A percentile compares a stretch with the other conserved stretches of the same genome.
These are phyloP conservation scores for Pseudogymnoascus sp. DNA, from an alignment of 2,329 filamentous ascomycete genomes.

Conservation along the genomic window DNA sequence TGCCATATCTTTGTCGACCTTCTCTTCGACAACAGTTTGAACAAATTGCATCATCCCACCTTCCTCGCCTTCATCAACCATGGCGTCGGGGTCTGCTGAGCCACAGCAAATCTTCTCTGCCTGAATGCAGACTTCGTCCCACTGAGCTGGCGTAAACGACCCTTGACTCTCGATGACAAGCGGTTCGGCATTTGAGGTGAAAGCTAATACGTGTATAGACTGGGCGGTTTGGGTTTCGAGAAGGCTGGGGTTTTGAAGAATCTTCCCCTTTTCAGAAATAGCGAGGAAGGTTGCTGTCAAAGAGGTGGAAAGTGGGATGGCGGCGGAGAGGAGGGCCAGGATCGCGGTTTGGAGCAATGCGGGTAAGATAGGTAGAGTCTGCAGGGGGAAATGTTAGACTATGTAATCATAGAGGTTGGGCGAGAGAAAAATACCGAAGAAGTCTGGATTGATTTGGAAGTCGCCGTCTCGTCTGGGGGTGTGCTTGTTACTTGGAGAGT, in stretches of 20 bases:
- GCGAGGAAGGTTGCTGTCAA: conserved; percentile 61
- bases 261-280: conserved; percentile 40
- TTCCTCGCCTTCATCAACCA: conserved; percentile 36
- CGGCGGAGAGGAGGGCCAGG: conserved; percentile 72
- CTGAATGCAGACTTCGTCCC: conserved; percentile 62
- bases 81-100: conserved; percentile 24
- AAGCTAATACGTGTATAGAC: conserved; percentile 78
- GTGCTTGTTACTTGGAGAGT: conserved; percentile 68
- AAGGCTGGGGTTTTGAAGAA: conserved; percentile 56
- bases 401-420: background rate
- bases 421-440: conserved; percentile 45
- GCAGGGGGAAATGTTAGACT: conserved; percentile 10
- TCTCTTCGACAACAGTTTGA: conserved; percentile 54
- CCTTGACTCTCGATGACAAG: conserved; percentile 79
- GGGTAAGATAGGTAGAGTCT: conserved; percentile 77
- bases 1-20: conserved; percentile 47
- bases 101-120: conserved; percentile 62
- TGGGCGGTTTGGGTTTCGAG: conserved; percentile 55
- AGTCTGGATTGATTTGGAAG: conserved; percentile 54
- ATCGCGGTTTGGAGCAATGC: conserved; percentile 74
- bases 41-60: conserved; percentile 53
- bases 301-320: conserved; percentile 71
- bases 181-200: conserved; percentile 66
- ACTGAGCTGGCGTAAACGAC: conserved; percentile 66
- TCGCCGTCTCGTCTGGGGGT: conserved; percentile 61